These are phyloP conservation scores for Rhododendron williamsianum DNA, from an alignment of 148 eudicot species.

Conservation along the genomic window DNA sequence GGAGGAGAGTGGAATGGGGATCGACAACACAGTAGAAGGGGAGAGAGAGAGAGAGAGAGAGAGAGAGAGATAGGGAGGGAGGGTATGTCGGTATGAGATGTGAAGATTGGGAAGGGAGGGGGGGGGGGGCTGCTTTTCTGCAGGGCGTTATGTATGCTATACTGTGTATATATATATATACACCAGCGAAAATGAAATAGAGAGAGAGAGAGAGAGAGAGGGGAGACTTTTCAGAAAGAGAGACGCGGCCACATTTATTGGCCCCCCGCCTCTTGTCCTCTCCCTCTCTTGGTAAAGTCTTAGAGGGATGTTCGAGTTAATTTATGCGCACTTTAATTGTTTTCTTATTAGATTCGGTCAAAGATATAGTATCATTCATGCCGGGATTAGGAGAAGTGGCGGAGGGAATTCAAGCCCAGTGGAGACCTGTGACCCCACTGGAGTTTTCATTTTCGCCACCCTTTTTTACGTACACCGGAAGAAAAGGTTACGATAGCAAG, in stretches of 20 bases:
- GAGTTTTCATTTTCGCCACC: too few species aligned
- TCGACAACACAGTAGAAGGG: background rate
- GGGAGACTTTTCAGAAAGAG: background rate
- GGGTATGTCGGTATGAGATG: background rate
- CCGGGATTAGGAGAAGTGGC: too few species aligned
- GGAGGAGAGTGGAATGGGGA: background rate
- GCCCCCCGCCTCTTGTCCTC: background rate
- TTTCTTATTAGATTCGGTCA: too few species aligned
- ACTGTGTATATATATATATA: background rate
- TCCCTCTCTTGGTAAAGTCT: too few species aligned
- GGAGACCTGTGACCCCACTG: too few species aligned
- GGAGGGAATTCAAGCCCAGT: too few species aligned
- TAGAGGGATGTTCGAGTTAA: too few species aligned
- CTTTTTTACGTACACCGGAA: too few species aligned
- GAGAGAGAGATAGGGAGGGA: background rate
- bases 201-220: background rate
- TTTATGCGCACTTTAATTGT: too few species aligned
- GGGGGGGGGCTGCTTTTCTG: background rate
- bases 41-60: background rate
- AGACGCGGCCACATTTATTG: background rate
- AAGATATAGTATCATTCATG: too few species aligned
- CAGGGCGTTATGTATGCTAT: background rate
- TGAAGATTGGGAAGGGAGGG: background rate
- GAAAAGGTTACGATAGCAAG: too few species aligned
- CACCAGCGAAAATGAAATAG: background rate